phyloP scores from a whole-genome alignment of 2,329 filamentous ascomycete species.

The Botrytis tulipae region DNA sequence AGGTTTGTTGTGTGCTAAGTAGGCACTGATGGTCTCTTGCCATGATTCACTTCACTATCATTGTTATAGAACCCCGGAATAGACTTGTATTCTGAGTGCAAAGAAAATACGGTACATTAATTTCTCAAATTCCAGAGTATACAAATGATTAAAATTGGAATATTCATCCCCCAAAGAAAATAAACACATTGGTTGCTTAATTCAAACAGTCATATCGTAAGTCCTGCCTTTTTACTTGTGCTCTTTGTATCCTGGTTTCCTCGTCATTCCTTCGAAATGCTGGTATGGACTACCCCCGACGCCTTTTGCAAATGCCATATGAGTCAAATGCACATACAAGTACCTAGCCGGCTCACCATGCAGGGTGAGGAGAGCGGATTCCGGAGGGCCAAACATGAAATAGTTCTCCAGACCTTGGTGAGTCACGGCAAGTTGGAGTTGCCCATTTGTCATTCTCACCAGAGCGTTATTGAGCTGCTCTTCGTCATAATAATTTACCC shows the following conservation, averaged over 20 bases:
- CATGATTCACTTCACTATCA: neutral
- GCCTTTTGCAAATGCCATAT: constrained; percentile 11
- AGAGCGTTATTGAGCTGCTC: constrained; percentile 13
- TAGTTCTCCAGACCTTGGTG: neutral
- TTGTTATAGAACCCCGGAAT: neutral
- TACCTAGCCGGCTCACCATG: constrained; percentile 5
- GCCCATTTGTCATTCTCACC: neutral
- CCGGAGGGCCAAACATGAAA: neutral
- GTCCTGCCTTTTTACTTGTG: neutral
- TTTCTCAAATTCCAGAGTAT: neutral
- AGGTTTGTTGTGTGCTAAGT: neutral
- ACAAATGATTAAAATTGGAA: neutral
- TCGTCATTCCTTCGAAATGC: constrained; percentile 7
- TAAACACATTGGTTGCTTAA: neutral
- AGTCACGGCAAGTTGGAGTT: neutral
- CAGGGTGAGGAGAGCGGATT: neutral
- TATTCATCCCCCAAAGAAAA: neutral
- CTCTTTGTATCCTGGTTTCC: neutral
- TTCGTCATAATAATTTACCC: neutral
- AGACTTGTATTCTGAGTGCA: neutral
- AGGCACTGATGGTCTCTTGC: neutral
- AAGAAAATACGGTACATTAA: neutral
- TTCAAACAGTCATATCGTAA: neutral
- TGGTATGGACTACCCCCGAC: neutral
- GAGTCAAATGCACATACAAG: constrained; percentile 17